phyloP scores from a whole-genome alignment of 1,284 basidiomycete genomes.

The Ceratobasidium papillatum region DNA sequence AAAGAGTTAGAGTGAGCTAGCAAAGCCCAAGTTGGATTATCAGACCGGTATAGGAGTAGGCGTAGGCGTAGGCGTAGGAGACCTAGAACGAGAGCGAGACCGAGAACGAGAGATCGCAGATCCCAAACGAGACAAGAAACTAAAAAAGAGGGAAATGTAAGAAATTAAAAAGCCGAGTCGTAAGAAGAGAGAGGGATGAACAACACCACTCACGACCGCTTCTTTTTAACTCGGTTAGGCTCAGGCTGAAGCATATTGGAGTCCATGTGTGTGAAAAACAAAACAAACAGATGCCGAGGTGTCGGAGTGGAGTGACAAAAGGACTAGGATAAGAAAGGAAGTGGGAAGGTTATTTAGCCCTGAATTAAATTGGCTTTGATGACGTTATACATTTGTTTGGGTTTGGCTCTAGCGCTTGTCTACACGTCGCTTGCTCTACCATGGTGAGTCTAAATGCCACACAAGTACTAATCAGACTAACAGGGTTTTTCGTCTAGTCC shows the following conservation, averaged over 20 bases:
- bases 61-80: constrained; percentile 17
- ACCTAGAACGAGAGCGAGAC: constrained; percentile 18
- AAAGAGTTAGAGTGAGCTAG: constrained; percentile 6
- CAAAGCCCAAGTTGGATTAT: constrained; percentile 14
- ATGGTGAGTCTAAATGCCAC: constrained; percentile 11
- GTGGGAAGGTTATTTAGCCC: background rate
- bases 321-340: constrained; percentile 12
- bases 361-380: background rate
- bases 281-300: background rate
- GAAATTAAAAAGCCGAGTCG: constrained; percentile 4
- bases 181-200: background rate
- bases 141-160: constrained; percentile 5
- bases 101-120: constrained; percentile 33
- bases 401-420: background rate
- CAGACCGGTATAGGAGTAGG: constrained; percentile 35
- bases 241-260: constrained; percentile 14
- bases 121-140: constrained; percentile 35
- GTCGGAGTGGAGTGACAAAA: constrained; percentile 10
- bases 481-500: constrained; percentile 51
- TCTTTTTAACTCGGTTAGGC: constrained; percentile 34
- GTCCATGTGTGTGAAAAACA: background rate
- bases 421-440: constrained; percentile 10
- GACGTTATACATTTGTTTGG: background rate
- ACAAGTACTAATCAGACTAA: background rate
- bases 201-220: constrained; percentile 31